phyloP scores from a whole-genome alignment of 192 early-diverging fungal genomes.

The Rhizoclosmatium globosum region DNA sequence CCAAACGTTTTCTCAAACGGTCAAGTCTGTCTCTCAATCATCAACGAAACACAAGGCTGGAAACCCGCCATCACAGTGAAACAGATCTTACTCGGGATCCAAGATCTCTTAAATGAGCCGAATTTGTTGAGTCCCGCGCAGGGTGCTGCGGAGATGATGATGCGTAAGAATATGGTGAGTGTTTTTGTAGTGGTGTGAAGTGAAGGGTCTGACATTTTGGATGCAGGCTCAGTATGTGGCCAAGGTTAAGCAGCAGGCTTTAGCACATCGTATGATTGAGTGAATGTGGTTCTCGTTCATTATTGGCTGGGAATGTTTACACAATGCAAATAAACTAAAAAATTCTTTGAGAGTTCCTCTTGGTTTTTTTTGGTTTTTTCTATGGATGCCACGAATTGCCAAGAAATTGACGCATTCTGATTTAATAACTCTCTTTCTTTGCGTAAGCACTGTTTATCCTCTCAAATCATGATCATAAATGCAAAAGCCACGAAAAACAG shows the following conservation, averaged over 20 bases:
- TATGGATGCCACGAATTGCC: no score
- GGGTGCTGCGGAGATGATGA: conserved; percentile 77
- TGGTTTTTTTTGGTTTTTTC: no score
- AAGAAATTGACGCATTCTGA: no score
- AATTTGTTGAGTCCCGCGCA: conserved; percentile 91
- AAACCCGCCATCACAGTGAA: conserved; percentile 88
- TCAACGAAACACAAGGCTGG: conserved; percentile 90
- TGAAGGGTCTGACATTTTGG: neutral
- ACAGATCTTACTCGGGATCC: conserved; percentile 94
- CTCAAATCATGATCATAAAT: no score
- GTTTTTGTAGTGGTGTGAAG: neutral
- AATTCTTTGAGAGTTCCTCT: no score
- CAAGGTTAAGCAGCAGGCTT: conserved; percentile 21
- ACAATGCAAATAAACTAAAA: no score
- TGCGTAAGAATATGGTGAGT: conserved; percentile 58
- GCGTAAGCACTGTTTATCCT: no score
- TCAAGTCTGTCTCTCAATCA: conserved; percentile 94
- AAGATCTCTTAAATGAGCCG: conserved; percentile 86
- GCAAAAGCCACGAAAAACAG: no score
- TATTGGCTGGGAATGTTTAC: no score
- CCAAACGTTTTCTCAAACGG: conserved; percentile 97
- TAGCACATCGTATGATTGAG: neutral
- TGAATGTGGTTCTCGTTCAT: neutral
- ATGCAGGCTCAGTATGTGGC: conserved; percentile 11
- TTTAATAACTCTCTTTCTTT: no score